phyloP scores from a whole-genome alignment of 2,329 filamentous ascomycete genomes.

The Phaeosphaeria sp. region DNA sequence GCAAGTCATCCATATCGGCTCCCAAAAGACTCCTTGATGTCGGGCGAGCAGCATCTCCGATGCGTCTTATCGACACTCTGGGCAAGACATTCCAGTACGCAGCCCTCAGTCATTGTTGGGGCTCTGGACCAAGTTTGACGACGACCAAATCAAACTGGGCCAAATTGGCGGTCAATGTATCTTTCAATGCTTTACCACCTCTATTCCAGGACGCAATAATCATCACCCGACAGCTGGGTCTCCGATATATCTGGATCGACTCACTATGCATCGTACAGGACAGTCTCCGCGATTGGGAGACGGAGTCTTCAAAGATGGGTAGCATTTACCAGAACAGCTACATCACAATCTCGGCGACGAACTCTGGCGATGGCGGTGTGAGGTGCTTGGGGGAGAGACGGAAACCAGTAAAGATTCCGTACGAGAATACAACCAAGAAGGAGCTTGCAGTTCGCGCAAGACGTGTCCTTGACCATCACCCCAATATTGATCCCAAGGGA shows the following conservation, averaged over 20 bases:
- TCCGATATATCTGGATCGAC: conserved; percentile 47
- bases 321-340: conserved; percentile 43
- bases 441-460: conserved; percentile 34
- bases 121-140: conserved; percentile 27
- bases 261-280: conserved; percentile 46
- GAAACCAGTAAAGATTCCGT: conserved; percentile 34
- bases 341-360: conserved; percentile 40
- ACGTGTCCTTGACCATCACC: conserved; percentile 38
- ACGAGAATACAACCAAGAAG: conserved; percentile 33
- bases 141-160: conserved; percentile 39
- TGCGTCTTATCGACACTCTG: conserved; percentile 41
- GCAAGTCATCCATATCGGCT: conserved; percentile 22
- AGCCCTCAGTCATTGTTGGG: conserved; percentile 44
- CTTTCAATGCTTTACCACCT: conserved; percentile 34
- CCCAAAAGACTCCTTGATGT: conserved; percentile 43
- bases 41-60: conserved; percentile 34
- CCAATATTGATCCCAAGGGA: conserved; percentile 19
- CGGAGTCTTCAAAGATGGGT: conserved; percentile 43
- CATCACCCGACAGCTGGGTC: conserved; percentile 39
- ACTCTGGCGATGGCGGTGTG: conserved; percentile 26
- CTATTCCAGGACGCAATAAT: conserved; percentile 37
- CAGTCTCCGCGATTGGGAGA: conserved; percentile 41
- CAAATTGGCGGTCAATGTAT: conserved; percentile 32
- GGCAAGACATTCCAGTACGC: conserved; percentile 38
- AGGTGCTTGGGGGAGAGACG: conserved; percentile 33